A percentile compares a stretch with the other conserved stretches of the same genome.
Conservation (phyloP, 345 rosid genomes). For the Sisymbrium irio region DNA sequence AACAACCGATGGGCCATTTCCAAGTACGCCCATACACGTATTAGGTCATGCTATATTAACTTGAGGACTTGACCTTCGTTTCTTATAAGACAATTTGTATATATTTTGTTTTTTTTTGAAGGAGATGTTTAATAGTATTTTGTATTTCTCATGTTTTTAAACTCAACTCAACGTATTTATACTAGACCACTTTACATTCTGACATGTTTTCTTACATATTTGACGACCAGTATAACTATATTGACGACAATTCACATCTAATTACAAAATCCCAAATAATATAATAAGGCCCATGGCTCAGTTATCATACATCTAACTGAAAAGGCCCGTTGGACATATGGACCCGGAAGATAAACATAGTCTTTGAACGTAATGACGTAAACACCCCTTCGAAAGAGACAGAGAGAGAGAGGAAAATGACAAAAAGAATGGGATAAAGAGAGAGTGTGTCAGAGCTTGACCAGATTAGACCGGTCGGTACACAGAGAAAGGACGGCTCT, state of each 20-base stretch:
- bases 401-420: conserved; percentile 16
- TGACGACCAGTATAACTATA: too few relatives aligned
- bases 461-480: conserved; percentile 31
- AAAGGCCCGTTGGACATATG: not conserved
- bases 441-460: conserved; percentile 26
- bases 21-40: too few relatives aligned
- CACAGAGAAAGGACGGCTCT: conserved; percentile 35
- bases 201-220: too few relatives aligned
- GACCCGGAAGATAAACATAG: not conserved
- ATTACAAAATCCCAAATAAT: not conserved
- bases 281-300: not conserved
- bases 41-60: too few relatives aligned
- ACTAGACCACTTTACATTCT: too few relatives aligned
- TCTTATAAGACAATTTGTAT: too few relatives aligned
- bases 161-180: too few relatives aligned
- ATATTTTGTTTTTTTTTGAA: too few relatives aligned
- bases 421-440: conserved; percentile 24
- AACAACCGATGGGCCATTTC: not conserved
- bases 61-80: too few relatives aligned
- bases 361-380: not conserved
- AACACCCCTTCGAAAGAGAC: not conserved
- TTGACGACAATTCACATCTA: not conserved
- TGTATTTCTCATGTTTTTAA: too few relatives aligned
- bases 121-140: too few relatives aligned
- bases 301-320: not conserved